Conservation (phyloP, 192 early-diverging fungal genomes). For the Tieghemiomyces parasiticus region DNA sequence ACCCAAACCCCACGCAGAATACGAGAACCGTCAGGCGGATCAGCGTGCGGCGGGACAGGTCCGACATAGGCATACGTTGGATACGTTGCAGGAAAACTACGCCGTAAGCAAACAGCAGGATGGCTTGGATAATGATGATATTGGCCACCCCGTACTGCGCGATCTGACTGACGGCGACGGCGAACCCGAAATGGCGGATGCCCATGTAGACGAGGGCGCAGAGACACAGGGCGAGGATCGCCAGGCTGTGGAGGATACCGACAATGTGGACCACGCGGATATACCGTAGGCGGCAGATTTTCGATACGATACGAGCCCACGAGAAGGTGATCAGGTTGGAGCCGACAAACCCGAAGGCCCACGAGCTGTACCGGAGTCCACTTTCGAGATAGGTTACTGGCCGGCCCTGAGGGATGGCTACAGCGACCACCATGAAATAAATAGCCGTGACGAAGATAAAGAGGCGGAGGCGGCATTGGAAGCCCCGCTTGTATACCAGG, state of each 20-base stretch:
- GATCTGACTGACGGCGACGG: background rate
- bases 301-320: background rate
- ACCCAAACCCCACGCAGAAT: background rate
- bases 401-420: background rate
- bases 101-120: background rate
- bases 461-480: background rate
- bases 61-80: background rate
- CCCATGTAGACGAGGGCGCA: background rate
- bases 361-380: background rate
- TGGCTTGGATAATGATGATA: background rate
- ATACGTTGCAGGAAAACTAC: background rate
- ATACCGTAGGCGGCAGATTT: background rate
- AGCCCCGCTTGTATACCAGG: background rate
- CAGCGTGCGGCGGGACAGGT: background rate
- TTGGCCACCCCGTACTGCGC: background rate
- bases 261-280: background rate
- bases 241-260: background rate
- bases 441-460: background rate
- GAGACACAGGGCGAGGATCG: background rate
- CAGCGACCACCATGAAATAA: slow-evolving; percentile 2
- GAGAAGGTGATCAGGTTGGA: background rate
- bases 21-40: slow-evolving; percentile 3
- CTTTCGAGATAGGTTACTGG: background rate
- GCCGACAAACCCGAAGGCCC: background rate
- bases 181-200: background rate